Conservation (phyloP, 345 rosid genomes). For the Lepidium aucheri region DNA sequence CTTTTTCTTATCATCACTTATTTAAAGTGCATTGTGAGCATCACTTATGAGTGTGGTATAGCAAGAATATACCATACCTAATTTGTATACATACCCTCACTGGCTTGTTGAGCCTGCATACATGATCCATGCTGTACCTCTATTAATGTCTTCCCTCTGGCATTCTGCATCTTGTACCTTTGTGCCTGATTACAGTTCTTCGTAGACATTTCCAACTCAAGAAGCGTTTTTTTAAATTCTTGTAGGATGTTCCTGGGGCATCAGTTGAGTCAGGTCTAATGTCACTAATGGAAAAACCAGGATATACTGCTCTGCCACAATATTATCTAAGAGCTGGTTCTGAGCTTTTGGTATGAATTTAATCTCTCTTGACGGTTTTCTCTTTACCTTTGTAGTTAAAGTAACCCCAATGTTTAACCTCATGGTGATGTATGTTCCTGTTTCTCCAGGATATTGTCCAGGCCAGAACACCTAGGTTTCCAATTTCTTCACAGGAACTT, state of each 20-base stretch:
- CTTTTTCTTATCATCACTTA: background rate
- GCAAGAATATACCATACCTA: background rate
- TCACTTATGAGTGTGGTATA: background rate
- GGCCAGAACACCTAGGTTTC: constrained; percentile 57
- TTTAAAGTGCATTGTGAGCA: background rate
- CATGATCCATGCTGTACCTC: background rate
- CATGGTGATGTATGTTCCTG: constrained; percentile 7
- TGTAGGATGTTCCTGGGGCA: constrained; percentile 66
- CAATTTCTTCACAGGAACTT: constrained; percentile 64
- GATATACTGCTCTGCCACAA: constrained; percentile 60
- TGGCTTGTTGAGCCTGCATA: background rate
- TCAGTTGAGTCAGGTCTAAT: constrained; percentile 53
- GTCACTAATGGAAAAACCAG: constrained; percentile 57
- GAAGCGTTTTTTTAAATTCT: constrained; percentile 6
- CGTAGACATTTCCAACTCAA: constrained; percentile 4
- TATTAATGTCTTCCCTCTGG: background rate
- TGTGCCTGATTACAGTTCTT: background rate
- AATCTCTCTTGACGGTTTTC: background rate
- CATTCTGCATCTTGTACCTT: constrained; percentile 3
- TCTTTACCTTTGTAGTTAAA: background rate
- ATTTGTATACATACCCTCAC: background rate
- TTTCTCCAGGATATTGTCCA: constrained; percentile 74
- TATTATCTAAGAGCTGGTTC: constrained; percentile 74
- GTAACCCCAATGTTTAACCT: background rate
- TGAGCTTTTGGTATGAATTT: constrained; percentile 59